These are phyloP conservation scores for Chamaenerion angustifolium DNA, from an alignment of 345 rosid genomes.

Conservation along the genomic window DNA sequence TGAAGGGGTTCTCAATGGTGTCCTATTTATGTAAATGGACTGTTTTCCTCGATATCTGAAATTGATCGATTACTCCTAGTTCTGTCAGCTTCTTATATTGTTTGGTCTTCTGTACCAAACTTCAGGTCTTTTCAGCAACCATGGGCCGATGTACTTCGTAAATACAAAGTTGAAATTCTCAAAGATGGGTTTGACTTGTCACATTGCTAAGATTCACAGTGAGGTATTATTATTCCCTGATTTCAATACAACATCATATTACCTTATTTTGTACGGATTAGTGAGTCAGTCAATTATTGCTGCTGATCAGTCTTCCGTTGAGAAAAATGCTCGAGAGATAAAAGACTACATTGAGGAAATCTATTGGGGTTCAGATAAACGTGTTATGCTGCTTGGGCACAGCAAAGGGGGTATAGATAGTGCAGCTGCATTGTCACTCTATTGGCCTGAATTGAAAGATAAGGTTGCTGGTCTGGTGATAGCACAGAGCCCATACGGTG, in stretches of 20 bases:
- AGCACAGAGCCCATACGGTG: slow-evolving; percentile 94
- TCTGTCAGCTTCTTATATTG: no score
- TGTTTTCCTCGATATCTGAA: no score
- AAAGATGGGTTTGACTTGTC: slow-evolving; percentile 86
- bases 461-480: slow-evolving; percentile 86
- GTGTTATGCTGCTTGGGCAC: slow-evolving; percentile 88
- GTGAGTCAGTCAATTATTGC: no score
- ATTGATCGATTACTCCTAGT: no score
- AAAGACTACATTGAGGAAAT: slow-evolving; percentile 93
- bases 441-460: slow-evolving; percentile 93
- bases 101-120: background rate
- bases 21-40: no score
- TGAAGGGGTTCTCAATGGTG: no score
- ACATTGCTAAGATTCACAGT: slow-evolving; percentile 96
- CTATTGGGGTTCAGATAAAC: slow-evolving; percentile 88
- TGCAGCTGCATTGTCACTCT: slow-evolving; percentile 85
- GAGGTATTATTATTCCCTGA: slow-evolving; percentile 38
- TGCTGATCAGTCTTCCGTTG: slow-evolving; percentile 73
- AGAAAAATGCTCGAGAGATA: slow-evolving; percentile 89
- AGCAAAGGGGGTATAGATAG: slow-evolving; percentile 98
- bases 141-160: slow-evolving; percentile 91
- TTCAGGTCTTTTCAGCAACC: slow-evolving; percentile 97
- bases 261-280: no score
- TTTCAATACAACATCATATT: no score
- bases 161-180: slow-evolving; percentile 70